Percentiles rank a stretch among this genome's conserved stretches.
Evolutionary conservation across 208 protist genomes (phyloP).

Genomic region (Leishmania major): DNA sequence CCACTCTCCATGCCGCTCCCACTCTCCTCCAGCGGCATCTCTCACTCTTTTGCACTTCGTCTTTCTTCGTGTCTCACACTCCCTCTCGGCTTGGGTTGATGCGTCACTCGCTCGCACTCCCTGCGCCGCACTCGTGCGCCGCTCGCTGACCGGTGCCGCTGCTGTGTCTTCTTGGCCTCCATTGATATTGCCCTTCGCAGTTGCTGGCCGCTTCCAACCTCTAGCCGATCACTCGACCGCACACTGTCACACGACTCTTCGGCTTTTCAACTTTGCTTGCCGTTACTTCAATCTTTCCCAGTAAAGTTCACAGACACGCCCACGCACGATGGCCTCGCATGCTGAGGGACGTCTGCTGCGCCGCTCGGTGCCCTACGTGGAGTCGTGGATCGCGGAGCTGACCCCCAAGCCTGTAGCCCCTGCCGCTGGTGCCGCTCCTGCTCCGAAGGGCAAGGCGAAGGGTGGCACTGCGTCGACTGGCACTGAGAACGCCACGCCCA

Average conservation of each 20-base stretch:
- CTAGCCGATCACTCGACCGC: background rate
- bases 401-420: conserved; percentile 24
- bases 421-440: conserved; percentile 19
- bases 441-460: conserved; percentile 22
- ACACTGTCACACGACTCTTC: background rate
- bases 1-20: background rate
- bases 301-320: background rate
- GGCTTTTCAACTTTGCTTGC: background rate
- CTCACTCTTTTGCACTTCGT: background rate
- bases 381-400: conserved; percentile 79
- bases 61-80: background rate
- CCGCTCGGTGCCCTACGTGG: conserved; percentile 78
- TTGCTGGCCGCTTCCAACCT: background rate
- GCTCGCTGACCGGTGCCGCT: background rate
- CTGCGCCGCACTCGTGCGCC: background rate
- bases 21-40: background rate
- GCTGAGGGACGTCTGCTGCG: conserved; percentile 76
- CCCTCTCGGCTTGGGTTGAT: background rate
- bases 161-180: background rate
- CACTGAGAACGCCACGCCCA: conserved; percentile 49
- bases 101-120: background rate
- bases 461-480: conserved; percentile 20
- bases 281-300: background rate
- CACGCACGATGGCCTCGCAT: conserved; percentile 38
- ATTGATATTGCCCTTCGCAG: background rate